Evolutionary conservation across 2,329 filamentous ascomycete species (phyloP).

Genomic region (Pyrenophora seminiperda): DNA sequence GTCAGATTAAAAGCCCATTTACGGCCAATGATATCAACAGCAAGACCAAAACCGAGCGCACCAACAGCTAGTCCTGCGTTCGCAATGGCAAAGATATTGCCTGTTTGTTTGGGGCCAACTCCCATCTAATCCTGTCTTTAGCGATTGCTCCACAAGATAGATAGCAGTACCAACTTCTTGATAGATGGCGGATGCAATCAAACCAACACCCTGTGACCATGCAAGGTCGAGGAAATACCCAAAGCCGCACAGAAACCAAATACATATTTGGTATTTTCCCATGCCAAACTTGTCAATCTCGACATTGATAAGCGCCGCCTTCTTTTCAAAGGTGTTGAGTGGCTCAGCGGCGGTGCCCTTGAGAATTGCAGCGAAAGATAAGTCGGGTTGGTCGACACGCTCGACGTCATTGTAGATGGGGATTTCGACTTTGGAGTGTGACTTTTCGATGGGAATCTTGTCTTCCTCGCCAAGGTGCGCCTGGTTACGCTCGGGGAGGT

Average conservation of each 20-base stretch:
- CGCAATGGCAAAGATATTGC: slow-evolving; percentile 34
- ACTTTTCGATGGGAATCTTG: slow-evolving; percentile 7
- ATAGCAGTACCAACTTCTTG: slow-evolving; percentile 28
- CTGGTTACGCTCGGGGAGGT: not conserved
- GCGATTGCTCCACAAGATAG: not conserved
- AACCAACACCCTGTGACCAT: slow-evolving; percentile 38
- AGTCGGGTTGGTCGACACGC: slow-evolving; percentile 26
- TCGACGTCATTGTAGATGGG: slow-evolving; percentile 38
- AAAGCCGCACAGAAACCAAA: slow-evolving; percentile 42
- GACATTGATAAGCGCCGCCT: slow-evolving; percentile 39
- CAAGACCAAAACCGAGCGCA: slow-evolving; percentile 34
- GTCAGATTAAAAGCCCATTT: slow-evolving; percentile 38
- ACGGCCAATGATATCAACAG: slow-evolving; percentile 37
- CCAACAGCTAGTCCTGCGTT: slow-evolving; percentile 39
- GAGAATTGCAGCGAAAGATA: slow-evolving; percentile 34
- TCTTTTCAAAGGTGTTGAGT: slow-evolving; percentile 37
- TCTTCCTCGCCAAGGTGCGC: slow-evolving; percentile 3
- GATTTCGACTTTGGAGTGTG: slow-evolving; percentile 22
- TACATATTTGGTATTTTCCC: slow-evolving; percentile 38
- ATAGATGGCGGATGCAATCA: slow-evolving; percentile 36
- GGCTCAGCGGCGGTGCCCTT: slow-evolving; percentile 35
- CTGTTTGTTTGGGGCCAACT: slow-evolving; percentile 28
- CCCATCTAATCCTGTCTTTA: slow-evolving; percentile 4
- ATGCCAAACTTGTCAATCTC: slow-evolving; percentile 40
- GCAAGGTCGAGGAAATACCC: slow-evolving; percentile 41